Percentiles rank a stretch among this genome's conserved stretches.
These are phyloP conservation scores for Colletotrichum nymphaeae DNA, from an alignment of 2,329 filamentous ascomycete species.

Conservation along the genomic window DNA sequence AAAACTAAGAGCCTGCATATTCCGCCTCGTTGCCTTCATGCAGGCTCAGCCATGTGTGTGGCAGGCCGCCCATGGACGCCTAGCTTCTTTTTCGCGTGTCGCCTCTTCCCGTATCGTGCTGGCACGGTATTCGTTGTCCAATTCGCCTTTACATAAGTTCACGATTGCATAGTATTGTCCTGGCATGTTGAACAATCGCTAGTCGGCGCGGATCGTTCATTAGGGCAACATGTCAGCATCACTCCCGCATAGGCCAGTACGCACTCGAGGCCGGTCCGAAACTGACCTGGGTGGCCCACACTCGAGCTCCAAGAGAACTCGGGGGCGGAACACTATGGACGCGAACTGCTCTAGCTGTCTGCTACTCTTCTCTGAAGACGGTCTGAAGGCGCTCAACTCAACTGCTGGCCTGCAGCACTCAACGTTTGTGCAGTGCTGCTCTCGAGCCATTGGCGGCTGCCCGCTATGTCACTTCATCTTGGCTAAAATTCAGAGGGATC, in stretches of 20 bases:
- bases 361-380: conserved; percentile 6
- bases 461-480: conserved; percentile 1
- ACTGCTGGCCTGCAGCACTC: conserved; percentile 2
- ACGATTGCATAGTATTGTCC: background rate
- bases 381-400: conserved; percentile 8
- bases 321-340: background rate
- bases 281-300: background rate
- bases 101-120: background rate
- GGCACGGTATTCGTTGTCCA: background rate
- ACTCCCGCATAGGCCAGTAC: background rate
- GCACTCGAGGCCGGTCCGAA: background rate
- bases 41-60: background rate
- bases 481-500: background rate
- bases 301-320: background rate
- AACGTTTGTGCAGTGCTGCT: background rate
- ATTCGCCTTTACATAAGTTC: background rate
- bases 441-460: background rate
- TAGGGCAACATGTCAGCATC: background rate
- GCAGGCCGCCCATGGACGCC: background rate
- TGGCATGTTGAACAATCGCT: background rate
- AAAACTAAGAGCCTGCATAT: background rate
- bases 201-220: too few species aligned
- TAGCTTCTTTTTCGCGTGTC: background rate
- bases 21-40: conserved; percentile 13
- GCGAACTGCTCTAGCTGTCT: conserved; percentile 1